phyloP scores from a whole-genome alignment of 306 rosid genomes.

The Nissolia schottii region DNA sequence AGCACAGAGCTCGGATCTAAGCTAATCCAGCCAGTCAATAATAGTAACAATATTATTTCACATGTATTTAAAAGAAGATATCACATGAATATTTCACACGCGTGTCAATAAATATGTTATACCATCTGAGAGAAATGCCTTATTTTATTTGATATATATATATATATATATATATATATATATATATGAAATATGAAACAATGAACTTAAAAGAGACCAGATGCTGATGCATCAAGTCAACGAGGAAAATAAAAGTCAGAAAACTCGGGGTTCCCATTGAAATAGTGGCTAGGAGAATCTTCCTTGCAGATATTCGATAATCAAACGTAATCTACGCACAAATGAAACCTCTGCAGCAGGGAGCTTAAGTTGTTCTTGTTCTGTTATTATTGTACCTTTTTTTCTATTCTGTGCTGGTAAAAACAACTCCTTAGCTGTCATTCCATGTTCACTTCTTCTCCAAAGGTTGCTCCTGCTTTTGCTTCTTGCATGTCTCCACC shows the following conservation, averaged over 20 bases:
- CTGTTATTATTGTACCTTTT: neutral
- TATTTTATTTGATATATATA: too few relatives aligned
- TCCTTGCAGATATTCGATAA: slow-evolving; percentile 6
- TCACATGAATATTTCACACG: too few relatives aligned
- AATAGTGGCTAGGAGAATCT: slow-evolving; percentile 6
- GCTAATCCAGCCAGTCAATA: neutral
- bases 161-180: too few relatives aligned
- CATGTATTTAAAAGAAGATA: too few relatives aligned
- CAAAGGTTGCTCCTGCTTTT: neutral
- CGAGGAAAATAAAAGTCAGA: neutral
- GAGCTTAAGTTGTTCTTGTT: neutral
- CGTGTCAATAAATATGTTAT: too few relatives aligned
- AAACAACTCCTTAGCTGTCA: neutral
- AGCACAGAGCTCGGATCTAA: neutral
- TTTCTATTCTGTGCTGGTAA: neutral
- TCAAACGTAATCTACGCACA: neutral
- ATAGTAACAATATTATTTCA: neutral
- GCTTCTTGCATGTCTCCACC: neutral
- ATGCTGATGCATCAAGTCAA: neutral
- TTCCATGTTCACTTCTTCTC: neutral
- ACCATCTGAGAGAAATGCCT: too few relatives aligned
- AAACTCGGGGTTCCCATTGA: neutral
- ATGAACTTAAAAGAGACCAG: too few relatives aligned
- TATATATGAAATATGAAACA: too few relatives aligned
- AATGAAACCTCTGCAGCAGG: neutral